Conservation (phyloP, 108 stramenopile species). For the Skeletonema marinoi region DNA sequence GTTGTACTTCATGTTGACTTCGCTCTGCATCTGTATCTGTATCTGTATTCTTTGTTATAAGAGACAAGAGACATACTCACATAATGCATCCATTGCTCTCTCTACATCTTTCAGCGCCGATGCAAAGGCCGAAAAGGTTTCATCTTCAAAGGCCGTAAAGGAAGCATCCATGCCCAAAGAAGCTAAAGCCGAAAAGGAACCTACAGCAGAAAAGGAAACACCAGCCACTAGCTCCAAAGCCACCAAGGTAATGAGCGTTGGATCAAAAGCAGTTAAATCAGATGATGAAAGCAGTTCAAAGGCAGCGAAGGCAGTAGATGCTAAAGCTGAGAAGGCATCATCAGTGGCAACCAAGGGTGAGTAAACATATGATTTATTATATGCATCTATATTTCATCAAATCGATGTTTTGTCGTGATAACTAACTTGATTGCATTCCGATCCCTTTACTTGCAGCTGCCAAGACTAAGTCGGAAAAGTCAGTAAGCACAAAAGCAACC, state of each 20-base stretch:
- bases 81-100: neutral
- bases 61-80: neutral
- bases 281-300: neutral
- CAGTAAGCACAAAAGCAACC: neutral
- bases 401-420: too few species aligned
- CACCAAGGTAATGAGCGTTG: neutral
- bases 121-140: neutral
- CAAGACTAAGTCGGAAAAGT: neutral
- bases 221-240: neutral
- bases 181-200: neutral
- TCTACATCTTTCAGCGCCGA: neutral
- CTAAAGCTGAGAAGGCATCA: conserved; percentile 1
- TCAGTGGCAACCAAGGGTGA: neutral
- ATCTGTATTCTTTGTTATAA: neutral
- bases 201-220: neutral
- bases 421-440: neutral
- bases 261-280: neutral
- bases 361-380: too few species aligned
- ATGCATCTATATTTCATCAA: too few species aligned
- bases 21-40: neutral
- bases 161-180: neutral
- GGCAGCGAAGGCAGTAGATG: neutral
- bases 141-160: neutral
- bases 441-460: neutral
- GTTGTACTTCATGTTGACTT: neutral